A percentile compares a stretch with the other conserved stretches of the same genome.
Evolutionary conservation across 2,329 filamentous ascomycete species (phyloP).

Genomic region (Pyricularia sp.): DNA sequence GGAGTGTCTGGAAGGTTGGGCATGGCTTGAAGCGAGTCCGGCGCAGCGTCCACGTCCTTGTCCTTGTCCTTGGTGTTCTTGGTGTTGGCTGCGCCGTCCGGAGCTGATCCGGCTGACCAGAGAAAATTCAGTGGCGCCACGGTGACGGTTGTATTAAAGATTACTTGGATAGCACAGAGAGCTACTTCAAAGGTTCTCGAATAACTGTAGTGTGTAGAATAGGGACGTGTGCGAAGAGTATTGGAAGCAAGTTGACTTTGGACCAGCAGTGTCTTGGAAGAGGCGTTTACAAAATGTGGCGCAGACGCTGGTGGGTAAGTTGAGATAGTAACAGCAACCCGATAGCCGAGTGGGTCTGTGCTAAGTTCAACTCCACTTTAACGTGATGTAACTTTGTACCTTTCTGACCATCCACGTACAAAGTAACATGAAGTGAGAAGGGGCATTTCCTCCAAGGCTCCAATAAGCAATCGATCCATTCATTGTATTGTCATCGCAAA

Average conservation of each 20-base stretch:
- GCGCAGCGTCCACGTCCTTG: constrained; percentile 11
- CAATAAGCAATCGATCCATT: neutral
- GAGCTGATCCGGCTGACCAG: constrained; percentile 33
- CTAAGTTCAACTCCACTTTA: neutral
- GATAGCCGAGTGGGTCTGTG: neutral
- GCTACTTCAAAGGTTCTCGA: neutral
- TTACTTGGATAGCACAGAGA: neutral
- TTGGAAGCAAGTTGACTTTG: neutral
- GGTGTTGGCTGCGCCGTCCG: constrained; percentile 20
- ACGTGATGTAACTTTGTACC: neutral
- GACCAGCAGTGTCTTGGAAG: neutral
- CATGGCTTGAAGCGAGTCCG: constrained; percentile 30
- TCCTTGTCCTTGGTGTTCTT: constrained; percentile 2
- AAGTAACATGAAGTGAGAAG: neutral
- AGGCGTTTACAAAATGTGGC: neutral
- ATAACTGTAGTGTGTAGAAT: neutral
- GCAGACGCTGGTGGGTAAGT: neutral
- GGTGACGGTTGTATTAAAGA: constrained; percentile 18
- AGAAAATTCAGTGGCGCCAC: constrained; percentile 32
- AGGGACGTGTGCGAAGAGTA: neutral
- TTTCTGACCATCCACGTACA: neutral
- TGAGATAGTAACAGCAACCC: neutral
- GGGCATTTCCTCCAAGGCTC: neutral
- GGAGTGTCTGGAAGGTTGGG: constrained; percentile 35
- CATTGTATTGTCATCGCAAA: neutral